Evolutionary conservation across 306 rosid species (phyloP), one percentile per base, ranked within the genome.

Genomic region (Trifolium fragiferum): DNA sequence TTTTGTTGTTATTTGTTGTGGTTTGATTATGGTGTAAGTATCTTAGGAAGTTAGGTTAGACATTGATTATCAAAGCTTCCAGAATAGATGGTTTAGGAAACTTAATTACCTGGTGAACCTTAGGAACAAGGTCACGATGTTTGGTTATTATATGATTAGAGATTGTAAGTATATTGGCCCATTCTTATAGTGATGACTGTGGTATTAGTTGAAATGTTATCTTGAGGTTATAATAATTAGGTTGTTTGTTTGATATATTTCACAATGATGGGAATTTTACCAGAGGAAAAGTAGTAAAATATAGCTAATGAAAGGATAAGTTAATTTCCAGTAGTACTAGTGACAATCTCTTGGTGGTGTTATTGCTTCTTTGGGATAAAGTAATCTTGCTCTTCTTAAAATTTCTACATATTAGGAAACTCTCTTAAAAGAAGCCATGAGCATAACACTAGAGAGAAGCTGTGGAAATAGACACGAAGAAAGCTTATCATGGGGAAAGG

Each of bases 121-220:
- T 23, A 27, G 43, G 51, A 15, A 41, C 37, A 25, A 70, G 33
- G 58, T 30, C 35, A 57, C 9, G 32, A 33, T 59, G 21, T 38
- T 38, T 13, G 3, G 38, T 32, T 66, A 13, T 20, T 64, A 23
- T 18, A 70, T 40, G 78, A 47, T 81, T 73, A 40, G 40, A 63
- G 37, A 62, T 63, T 74, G 68, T 13, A n/a, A n/a, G 14, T 76
- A 38, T 38, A 23, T 67, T 57, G 58, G 58, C 20, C 58, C 76
- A 3, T 84, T 77, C 16, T 57, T 19, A 20, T 49, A 64, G 46
- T 21, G 27, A 7, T 54, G 51, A 57, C 33, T 30, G 61, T 25
- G 57, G 49, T 72, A 19, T 70, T 27, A 64, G 59, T 69, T 77
- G 65, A 64, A 20, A 57, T 67, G 64, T 54, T 77, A 44, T 69